Conservation (phyloP, 345 rosid genomes). For the Stellera chamaejasme region DNA sequence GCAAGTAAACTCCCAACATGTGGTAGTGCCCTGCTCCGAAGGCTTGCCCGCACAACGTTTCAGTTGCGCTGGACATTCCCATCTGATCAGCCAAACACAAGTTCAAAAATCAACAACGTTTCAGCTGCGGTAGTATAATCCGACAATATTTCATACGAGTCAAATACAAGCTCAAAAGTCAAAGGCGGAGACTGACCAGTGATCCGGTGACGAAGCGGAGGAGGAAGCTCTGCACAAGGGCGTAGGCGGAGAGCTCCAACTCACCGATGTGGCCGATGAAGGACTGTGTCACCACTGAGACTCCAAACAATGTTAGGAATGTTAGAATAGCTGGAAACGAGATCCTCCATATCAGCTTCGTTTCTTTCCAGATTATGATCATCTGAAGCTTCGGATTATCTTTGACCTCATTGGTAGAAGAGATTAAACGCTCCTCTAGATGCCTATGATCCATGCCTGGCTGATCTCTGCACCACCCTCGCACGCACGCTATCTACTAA, state of each 20-base stretch:
- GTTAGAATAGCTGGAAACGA: constrained; percentile 44
- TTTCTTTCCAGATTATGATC: constrained; percentile 36
- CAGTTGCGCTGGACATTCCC: constrained; percentile 55
- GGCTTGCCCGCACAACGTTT: constrained; percentile 52
- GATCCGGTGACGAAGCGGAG: constrained; percentile 49
- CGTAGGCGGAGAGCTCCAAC: constrained; percentile 43
- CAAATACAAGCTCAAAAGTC: too few species aligned
- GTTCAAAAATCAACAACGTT: neutral
- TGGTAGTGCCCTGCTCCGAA: constrained; percentile 45
- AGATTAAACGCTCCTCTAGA: constrained; percentile 24
- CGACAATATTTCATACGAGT: too few species aligned
- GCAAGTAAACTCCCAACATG: constrained; percentile 41
- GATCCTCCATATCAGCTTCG: constrained; percentile 37
- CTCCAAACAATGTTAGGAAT: constrained; percentile 32
- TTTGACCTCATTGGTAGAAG: constrained; percentile 1
- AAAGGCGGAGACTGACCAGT: constrained; percentile 16
- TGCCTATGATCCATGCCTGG: neutral
- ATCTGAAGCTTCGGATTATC: constrained; percentile 2
- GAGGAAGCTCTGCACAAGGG: constrained; percentile 45
- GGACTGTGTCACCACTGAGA: constrained; percentile 50
- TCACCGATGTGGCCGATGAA: constrained; percentile 49
- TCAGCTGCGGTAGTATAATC: too few species aligned
- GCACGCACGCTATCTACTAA: too few species aligned
- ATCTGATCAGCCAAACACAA: constrained; percentile 11
- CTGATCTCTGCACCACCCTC: neutral